These are phyloP conservation scores for Hymenoscyphus fraxineus DNA, from an alignment of 2,329 filamentous ascomycete species.

Conservation along the genomic window DNA sequence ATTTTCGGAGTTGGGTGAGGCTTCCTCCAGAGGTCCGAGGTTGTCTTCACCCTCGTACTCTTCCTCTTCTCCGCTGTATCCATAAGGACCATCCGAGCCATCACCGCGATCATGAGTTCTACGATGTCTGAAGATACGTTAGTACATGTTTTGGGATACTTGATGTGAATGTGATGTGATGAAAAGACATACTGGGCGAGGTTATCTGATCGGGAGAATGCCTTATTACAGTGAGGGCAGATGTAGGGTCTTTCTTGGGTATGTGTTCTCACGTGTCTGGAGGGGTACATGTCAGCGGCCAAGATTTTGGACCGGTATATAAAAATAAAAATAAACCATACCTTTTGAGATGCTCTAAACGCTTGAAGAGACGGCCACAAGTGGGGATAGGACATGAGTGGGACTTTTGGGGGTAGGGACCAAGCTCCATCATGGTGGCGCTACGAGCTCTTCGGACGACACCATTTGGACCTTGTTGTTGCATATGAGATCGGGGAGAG, in stretches of 20 bases:
- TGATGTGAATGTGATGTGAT: conserved; percentile 24
- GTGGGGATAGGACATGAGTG: conserved; percentile 99
- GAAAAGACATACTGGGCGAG: conserved; percentile 77
- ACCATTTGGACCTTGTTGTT: conserved; percentile 58
- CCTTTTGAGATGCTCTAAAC: conserved; percentile 98
- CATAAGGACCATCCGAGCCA: conserved; percentile 59
- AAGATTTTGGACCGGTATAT: conserved; percentile 35
- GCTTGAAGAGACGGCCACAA: conserved; percentile 96
- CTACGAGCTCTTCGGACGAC: conserved; percentile 87
- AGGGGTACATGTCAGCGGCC: conserved; percentile 47
- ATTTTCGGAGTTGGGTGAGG: conserved; percentile 67
- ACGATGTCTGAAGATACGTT: conserved; percentile 50
- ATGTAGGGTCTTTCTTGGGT: conserved; percentile 98
- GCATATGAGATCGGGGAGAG: conserved; percentile 60
- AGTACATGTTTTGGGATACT: conserved; percentile 22
- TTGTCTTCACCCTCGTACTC: conserved; percentile 80
- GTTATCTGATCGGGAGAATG: conserved; percentile 97
- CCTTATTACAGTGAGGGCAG: conserved; percentile 97
- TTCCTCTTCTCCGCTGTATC: conserved; percentile 68
- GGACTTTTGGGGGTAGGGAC: conserved; percentile 94
- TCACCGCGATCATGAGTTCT: conserved; percentile 80
- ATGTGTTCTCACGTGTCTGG: conserved; percentile 96
- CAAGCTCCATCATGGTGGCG: conserved; percentile 93
- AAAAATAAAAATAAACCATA: conserved; percentile 54
- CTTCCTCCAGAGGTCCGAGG: conserved; percentile 74